These are phyloP conservation scores for Seiridium cupressi DNA, from an alignment of 2,329 filamentous ascomycete species.

Conservation along the genomic window DNA sequence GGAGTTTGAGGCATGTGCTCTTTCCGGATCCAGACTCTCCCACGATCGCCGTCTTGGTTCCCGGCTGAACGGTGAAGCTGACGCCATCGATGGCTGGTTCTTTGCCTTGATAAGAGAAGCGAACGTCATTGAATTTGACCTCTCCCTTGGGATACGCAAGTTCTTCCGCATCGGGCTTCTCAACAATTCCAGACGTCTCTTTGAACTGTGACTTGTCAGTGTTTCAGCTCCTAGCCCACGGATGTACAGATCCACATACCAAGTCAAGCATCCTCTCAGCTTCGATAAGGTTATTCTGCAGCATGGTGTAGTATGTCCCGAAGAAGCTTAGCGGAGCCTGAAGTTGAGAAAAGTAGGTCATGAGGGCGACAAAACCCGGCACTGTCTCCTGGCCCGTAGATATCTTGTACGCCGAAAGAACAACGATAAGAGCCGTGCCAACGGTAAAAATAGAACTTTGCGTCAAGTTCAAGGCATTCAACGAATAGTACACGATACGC, in stretches of 20 bases:
- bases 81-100: conserved; percentile 37
- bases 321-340: conserved; percentile 61
- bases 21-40: conserved; percentile 51
- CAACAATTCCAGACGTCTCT: conserved; percentile 40
- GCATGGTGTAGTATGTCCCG: conserved; percentile 44
- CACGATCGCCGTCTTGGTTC: conserved; percentile 44
- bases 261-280: conserved; percentile 44
- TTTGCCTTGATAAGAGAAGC: conserved; percentile 41
- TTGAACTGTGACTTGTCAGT: conserved; percentile 33
- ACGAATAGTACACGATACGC: conserved; percentile 52
- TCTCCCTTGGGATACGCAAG: conserved; percentile 33
- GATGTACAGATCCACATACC: conserved; percentile 18
- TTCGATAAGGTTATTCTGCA: conserved; percentile 45
- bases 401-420: conserved; percentile 62
- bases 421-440: conserved; percentile 58
- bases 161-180: conserved; percentile 35
- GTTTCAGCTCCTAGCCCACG: rapidly evolving
- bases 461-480: conserved; percentile 59
- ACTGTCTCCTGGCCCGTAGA: conserved; percentile 51
- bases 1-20: conserved; percentile 56
- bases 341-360: conserved; percentile 33
- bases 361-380: conserved; percentile 50
- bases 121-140: conserved; percentile 40
- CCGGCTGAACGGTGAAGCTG: conserved; percentile 39
- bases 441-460: conserved; percentile 64